These are phyloP conservation scores for Ustilago curta DNA, from an alignment of 1,284 basidiomycete genomes.

Conservation along the genomic window DNA sequence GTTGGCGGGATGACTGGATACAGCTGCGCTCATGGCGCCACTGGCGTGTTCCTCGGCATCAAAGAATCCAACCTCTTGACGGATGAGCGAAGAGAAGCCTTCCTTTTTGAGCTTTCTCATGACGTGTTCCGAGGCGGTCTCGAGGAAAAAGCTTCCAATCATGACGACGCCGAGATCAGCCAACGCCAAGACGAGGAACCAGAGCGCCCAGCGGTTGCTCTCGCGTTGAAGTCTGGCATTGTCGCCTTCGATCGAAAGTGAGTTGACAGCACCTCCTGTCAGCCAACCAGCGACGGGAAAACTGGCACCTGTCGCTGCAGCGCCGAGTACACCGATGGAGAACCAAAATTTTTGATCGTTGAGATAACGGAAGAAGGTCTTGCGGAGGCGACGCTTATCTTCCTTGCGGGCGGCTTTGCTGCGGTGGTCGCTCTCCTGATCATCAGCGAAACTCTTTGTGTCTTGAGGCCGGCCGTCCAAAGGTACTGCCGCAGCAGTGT, in stretches of 20 bases:
- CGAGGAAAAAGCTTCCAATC: conserved; percentile 59
- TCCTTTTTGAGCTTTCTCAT: conserved; percentile 55
- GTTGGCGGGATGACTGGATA: conserved; percentile 68
- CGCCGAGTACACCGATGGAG: conserved; percentile 46
- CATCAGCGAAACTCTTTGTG: conserved; percentile 5
- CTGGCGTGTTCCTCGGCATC: conserved; percentile 66
- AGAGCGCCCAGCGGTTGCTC: conserved; percentile 55
- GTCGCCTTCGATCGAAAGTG: conserved; percentile 55
- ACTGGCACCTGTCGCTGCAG: conserved; percentile 62
- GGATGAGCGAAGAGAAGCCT: conserved; percentile 56
- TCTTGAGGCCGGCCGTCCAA: conserved; percentile 9
- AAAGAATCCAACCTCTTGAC: conserved; percentile 67
- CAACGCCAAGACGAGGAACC: conserved; percentile 59
- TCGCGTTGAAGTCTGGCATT: conserved; percentile 30
- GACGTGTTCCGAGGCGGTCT: conserved; percentile 61
- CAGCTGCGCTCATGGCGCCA: conserved; percentile 70
- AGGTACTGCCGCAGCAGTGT: conserved; percentile 14
- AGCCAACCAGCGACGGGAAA: conserved; percentile 70
- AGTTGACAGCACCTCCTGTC: conserved; percentile 58
- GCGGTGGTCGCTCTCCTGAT: conserved; percentile 6
- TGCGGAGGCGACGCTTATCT: conserved; percentile 35
- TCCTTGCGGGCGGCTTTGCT: conserved; percentile 30
- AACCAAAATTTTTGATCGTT: conserved; percentile 48
- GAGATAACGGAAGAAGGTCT: conserved; percentile 39
- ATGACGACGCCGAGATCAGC: conserved; percentile 50